Evolutionary conservation across 805 yeast genomes (phyloP).

Genomic region (Saccharomyces eubayanus): DNA sequence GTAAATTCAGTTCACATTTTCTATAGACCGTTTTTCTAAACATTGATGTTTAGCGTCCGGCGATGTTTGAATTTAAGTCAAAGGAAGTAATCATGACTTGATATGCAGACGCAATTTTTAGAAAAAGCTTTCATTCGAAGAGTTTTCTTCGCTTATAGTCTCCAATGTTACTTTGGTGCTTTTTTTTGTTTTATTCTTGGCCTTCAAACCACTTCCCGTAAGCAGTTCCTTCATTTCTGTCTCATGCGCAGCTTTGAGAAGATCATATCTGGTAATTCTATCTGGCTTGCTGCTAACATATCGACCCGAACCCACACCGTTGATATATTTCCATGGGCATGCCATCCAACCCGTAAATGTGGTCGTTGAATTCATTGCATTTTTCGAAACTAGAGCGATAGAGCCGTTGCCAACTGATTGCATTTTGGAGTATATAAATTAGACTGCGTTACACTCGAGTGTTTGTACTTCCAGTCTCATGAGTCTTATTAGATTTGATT

Average conservation of each 20-base stretch:
- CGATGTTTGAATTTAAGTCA: too few species aligned
- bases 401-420: neutral
- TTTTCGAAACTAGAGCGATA: neutral
- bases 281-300: conserved; percentile 11
- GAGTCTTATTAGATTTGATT: neutral
- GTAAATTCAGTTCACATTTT: neutral
- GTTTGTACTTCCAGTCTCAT: neutral
- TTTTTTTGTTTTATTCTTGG: neutral
- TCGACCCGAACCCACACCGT: conserved; percentile 3
- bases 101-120: neutral
- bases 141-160: neutral
- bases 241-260: conserved; percentile 4
- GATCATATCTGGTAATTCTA: conserved; percentile 10
- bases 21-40: neutral
- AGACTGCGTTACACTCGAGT: neutral
- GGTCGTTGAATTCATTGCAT: neutral
- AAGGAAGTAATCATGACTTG: too few species aligned
- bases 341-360: neutral
- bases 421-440: neutral
- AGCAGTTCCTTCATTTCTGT: neutral
- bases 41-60: too few species aligned
- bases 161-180: neutral
- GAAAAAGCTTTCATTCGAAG: neutral
- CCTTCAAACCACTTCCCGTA: neutral
- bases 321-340: neutral